Base-by-base conservation (phyloP, 2,329 filamentous ascomycete genomes). In the Claviceps sorghi region DNA sequence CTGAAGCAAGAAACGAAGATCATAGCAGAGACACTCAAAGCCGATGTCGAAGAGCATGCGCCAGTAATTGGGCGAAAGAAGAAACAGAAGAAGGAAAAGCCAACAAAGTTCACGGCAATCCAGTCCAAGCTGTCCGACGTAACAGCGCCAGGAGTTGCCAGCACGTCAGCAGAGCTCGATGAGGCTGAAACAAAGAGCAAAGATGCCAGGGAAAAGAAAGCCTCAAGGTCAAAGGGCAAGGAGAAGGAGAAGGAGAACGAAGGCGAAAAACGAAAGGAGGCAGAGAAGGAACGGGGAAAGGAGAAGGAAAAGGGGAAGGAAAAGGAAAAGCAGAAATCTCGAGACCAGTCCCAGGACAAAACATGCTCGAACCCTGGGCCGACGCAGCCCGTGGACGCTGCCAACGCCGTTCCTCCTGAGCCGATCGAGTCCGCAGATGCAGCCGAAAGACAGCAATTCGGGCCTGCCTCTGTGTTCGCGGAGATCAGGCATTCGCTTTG, bases 21-120 rank as follows among this genome's bases (percentile, higher is more conserved):
- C 36, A 74, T 82, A 54, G 69, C 67, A 3, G 77, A 79, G 55
- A 59, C 69, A 1, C 60, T 77, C 56, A 72, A 74, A 48, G 60
- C 69, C 15, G 81, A 83, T 54, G 65, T 73, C 13, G 72, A 78
- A 50, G 76, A 80, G 57, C 77, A 79, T 58, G 87, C 81, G 8
- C 87, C 88, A 0, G 84, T 94, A 42, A 65, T 88, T 48, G 85
- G 85, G 36, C 79, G 87, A 50, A 89, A 89, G 73, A 91, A 88
- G 73, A 93, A 91, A 69, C 80, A 86, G 64, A 89, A 86, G 73
- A 91, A 88, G 68, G 81, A 84, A 59, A 83, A 79, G 60, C 65
- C 66, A 15, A 36, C 52, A 8, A 65, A 66, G 44, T 51, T 59
- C 13, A 11, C 58, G 19, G 43, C 52, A 4, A 6, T 50, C 13